A percentile compares a stretch with the other conserved stretches of the same genome.
These are phyloP conservation scores for Silene latifolia DNA, from an alignment of 148 eudicot species.

Conservation along the genomic window DNA sequence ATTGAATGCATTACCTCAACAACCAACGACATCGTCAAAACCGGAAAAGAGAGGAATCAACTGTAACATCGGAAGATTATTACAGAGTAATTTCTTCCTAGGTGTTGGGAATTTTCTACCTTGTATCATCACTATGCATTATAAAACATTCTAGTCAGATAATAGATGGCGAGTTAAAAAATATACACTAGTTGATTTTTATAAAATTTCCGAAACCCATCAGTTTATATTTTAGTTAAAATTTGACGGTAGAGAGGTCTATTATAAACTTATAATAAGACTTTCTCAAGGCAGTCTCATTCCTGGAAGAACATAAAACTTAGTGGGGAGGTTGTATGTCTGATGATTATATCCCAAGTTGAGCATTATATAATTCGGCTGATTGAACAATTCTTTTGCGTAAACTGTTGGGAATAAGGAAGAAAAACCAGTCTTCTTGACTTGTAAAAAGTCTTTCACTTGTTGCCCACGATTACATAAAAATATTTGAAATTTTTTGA, in stretches of 20 bases:
- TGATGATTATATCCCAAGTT: not conserved
- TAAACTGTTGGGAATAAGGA: not conserved
- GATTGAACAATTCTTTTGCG: not conserved
- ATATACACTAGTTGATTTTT: too few species aligned
- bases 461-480: not conserved
- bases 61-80: not conserved
- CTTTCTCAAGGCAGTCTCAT: too few species aligned
- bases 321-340: too few species aligned
- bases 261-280: too few species aligned
- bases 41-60: not conserved
- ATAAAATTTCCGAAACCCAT: too few species aligned
- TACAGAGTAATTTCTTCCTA: conserved; percentile 4
- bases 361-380: not conserved
- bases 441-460: not conserved
- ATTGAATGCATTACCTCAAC: not conserved
- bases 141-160: conserved; percentile 1
- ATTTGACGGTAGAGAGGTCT: too few species aligned
- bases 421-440: not conserved
- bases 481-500: not conserved
- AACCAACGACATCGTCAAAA: conserved; percentile 5
- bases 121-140: not conserved
- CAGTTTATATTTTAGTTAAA: too few species aligned
- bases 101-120: not conserved
- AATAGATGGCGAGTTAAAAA: too few species aligned
- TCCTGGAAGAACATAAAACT: too few species aligned